Conservation (phyloP, 176 grass and related monocot species). For the Hsuehochloa calcarea region DNA sequence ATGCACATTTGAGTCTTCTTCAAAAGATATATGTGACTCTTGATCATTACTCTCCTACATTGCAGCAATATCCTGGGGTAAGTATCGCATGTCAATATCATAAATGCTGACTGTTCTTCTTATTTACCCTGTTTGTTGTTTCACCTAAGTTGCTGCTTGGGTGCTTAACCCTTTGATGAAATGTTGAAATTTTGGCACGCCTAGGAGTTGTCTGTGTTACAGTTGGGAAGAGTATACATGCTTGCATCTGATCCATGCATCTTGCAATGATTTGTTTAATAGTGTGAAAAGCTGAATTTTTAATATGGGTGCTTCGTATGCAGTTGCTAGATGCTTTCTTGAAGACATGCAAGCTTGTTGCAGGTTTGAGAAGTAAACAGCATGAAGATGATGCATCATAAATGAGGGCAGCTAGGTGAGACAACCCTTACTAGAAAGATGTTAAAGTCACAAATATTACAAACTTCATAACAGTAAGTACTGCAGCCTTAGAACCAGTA, state of each 20-base stretch:
- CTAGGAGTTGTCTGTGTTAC: not conserved
- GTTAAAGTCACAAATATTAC: not conserved
- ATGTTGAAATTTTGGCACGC: not conserved
- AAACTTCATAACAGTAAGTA: not conserved
- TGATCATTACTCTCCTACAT: constrained; percentile 75
- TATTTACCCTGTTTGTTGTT: not conserved
- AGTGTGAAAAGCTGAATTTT: not conserved
- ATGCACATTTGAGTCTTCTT: constrained; percentile 70
- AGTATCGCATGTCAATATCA: not conserved
- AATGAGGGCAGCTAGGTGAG: constrained; percentile 26
- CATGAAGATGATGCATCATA: constrained; percentile 29
- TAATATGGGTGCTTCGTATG: constrained; percentile 25
- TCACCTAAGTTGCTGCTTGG: not conserved
- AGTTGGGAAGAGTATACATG: not conserved
- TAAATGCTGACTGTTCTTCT: not conserved
- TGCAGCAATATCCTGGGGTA: constrained; percentile 83
- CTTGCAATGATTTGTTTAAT: not conserved
- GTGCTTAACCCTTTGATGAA: not conserved
- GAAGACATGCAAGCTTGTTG: constrained; percentile 76
- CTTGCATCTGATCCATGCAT: not conserved
- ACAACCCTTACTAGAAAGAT: not conserved
- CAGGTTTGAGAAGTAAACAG: constrained; percentile 57
- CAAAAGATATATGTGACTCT: constrained; percentile 90
- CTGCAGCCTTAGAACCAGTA: not conserved
- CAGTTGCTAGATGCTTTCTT: constrained; percentile 80